Evolutionary conservation across 75 land plant species (phyloP), one percentile per base, ranked within the genome.

Genomic region (Cupressus sempervirens): DNA sequence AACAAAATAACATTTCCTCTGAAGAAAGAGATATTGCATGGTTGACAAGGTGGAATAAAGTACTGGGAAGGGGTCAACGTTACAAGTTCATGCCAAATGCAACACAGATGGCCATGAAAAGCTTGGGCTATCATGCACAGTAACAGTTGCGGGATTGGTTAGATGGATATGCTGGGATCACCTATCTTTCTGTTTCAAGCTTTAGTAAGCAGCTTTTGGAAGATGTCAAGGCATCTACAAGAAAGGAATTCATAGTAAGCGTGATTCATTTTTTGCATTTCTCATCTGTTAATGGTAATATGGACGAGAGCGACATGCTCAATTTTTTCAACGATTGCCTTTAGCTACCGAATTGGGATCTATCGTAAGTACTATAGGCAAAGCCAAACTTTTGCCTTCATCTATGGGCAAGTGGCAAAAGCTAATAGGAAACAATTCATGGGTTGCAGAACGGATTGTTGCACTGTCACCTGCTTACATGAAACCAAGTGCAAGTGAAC

Each of bases 81-180:
- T 50, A 50, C 53, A 50, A 13, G 13, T 50, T 50, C 53, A 50
- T 50, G 53, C 53, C 53, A 50, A 50, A 50, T 50, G 53, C 53
- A 12, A 50, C 53, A 50, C 53, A 50, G 15, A 12, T 50, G 53
- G 53, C 53, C 53, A 50, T 50, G 15, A 12, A 50, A 2, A 50
- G 2, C 53, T 82, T 62, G 23, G 6, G 20, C 58, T 65, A 72
- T 30, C 26, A 23, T 65, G 54, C 36, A 34, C 62, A 58, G n/a
- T 32, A n/a, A 7, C n/a, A 43, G 4, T 26, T 4, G 88, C 8
- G 43, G 76, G 41, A 70, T 1, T 90, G 91, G 91, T 88, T 90
- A 43, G 11, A 29, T 40, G 5, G 70, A 4, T 23, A 12, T 50
- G 15, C 53, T 50, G 13, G 13, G 14, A 50, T 50, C 15, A 50